Percentiles rank a stretch among this genome's conserved stretches.
These are phyloP conservation scores for Epichloe sp. DNA, from an alignment of 2,329 filamentous ascomycete genomes.

Conservation along the genomic window DNA sequence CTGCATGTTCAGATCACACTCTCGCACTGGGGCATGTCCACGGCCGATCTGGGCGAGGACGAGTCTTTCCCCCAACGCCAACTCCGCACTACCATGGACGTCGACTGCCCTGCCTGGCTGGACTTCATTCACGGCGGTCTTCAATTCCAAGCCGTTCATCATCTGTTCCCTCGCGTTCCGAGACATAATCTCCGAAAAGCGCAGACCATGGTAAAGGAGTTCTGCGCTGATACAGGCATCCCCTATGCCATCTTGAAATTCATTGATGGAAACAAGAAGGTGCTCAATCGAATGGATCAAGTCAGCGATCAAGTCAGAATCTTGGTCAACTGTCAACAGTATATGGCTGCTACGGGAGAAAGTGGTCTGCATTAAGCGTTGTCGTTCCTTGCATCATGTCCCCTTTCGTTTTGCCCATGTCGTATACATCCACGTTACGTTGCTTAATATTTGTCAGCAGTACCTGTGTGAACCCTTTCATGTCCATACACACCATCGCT, in stretches of 20 bases:
- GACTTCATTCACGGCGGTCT: conserved; percentile 61
- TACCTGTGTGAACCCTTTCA: too few species aligned
- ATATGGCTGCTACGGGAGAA: conserved; percentile 35
- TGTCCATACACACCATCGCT: too few species aligned
- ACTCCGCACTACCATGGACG: conserved; percentile 60
- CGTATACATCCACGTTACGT: too few species aligned
- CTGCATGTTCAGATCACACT: conserved; percentile 62
- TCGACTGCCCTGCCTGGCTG: conserved; percentile 58
- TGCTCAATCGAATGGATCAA: conserved; percentile 36
- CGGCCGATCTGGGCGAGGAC: conserved; percentile 45
- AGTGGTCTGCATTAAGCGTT: conserved; percentile 20
- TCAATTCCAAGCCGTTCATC: conserved; percentile 61
- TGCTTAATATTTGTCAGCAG: too few species aligned
- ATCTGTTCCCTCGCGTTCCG: conserved; percentile 55
- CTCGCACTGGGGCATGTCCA: conserved; percentile 61
- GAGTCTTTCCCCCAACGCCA: conserved; percentile 57
- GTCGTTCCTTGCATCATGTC: not conserved
- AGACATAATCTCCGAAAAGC: conserved; percentile 52
- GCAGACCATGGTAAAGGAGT: conserved; percentile 47
- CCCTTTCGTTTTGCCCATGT: not conserved
- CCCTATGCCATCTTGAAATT: conserved; percentile 50
- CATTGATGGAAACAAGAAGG: conserved; percentile 46
- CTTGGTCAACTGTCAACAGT: conserved; percentile 41
- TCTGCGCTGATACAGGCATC: conserved; percentile 50
- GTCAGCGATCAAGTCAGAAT: conserved; percentile 48